Conservation (phyloP, 148 eudicot species). For the Spergularia marina region DNA sequence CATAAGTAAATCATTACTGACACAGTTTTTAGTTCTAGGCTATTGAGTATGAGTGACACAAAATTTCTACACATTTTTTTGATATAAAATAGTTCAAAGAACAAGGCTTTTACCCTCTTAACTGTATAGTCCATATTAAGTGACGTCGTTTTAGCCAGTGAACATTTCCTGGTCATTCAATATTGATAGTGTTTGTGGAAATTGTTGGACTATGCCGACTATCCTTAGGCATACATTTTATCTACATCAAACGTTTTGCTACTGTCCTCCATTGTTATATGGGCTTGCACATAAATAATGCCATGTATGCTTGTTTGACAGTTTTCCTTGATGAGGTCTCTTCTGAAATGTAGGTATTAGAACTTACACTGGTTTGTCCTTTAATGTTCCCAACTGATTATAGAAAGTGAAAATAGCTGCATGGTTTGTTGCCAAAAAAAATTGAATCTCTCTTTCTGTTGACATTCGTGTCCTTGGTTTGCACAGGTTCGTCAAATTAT, state of each 20-base stretch:
- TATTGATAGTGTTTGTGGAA: not conserved
- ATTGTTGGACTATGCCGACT: not conserved
- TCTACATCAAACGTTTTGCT: not conserved
- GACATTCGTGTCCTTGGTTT: constrained; percentile 28
- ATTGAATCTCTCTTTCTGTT: constrained; percentile 16
- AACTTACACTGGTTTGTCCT: not conserved
- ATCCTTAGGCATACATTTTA: not conserved
- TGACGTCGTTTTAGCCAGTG: not conserved
- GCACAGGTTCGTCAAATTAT: constrained; percentile 48
- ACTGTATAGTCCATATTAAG: not conserved
- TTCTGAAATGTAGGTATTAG: not conserved
- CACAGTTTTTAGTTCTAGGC: constrained; percentile 25
- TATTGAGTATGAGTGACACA: constrained; percentile 4
- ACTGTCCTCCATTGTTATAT: not conserved
- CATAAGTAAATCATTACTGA: constrained; percentile 16
- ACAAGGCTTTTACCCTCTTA: not conserved
- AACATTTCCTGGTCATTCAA: not conserved
- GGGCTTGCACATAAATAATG: not conserved
- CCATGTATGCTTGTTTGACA: constrained; percentile 2
- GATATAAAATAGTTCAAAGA: not conserved
- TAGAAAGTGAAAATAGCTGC: not conserved
- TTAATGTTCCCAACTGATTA: not conserved
- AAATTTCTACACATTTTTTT: not conserved
- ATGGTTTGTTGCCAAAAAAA: constrained; percentile 11
- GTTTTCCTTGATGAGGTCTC: constrained; percentile 6